Evolutionary conservation across 2,329 filamentous ascomycete species (phyloP).

Genomic region (Cylindrodendrum hubeiense): DNA sequence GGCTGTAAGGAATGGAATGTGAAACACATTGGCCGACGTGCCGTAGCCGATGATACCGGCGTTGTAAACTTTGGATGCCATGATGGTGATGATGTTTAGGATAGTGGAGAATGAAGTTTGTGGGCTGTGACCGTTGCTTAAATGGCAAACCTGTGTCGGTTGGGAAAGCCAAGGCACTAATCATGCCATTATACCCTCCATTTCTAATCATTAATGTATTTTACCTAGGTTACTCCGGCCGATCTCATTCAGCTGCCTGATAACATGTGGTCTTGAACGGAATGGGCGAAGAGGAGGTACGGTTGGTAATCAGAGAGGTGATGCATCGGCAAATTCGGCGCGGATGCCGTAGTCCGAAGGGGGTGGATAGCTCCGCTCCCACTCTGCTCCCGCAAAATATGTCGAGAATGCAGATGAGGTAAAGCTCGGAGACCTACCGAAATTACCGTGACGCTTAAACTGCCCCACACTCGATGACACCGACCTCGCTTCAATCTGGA

Average conservation of each 20-base stretch:
- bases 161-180: neutral
- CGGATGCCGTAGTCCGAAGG: too few relatives aligned
- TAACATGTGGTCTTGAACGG: too few relatives aligned
- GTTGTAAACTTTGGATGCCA: neutral
- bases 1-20: neutral
- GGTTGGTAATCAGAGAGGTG: neutral
- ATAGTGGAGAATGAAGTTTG: neutral
- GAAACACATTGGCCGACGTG: slow-evolving; percentile 2
- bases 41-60: neutral
- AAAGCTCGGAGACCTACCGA: neutral
- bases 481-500: neutral
- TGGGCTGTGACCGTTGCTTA: neutral
- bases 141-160: neutral
- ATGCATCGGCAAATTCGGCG: slow-evolving; percentile 7
- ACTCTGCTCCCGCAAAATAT: too few relatives aligned
- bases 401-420: too few relatives aligned
- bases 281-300: neutral
- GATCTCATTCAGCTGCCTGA: neutral
- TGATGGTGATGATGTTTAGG: neutral
- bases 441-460: neutral
- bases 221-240: neutral
- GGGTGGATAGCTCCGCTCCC: too few relatives aligned
- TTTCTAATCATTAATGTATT: neutral
- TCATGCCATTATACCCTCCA: neutral
- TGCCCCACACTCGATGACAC: neutral